phyloP scores from a whole-genome alignment of 331 rosid genomes.

The Acacia concinna region DNA sequence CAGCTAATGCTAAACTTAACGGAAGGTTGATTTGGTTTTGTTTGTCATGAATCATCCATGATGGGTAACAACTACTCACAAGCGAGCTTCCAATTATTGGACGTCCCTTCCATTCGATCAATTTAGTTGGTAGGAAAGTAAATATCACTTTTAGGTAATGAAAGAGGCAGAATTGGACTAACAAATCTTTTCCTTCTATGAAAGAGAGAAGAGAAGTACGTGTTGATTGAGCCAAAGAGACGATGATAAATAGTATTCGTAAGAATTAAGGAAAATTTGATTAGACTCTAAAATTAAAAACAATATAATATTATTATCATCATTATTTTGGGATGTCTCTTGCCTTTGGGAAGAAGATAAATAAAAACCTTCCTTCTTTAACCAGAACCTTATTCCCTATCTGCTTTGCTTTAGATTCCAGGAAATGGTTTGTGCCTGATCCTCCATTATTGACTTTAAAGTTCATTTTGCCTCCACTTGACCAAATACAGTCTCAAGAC shows the following conservation, averaged over 20 bases:
- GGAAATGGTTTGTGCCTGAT: not conserved
- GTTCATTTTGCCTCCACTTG: not conserved
- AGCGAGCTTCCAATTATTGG: constrained; percentile 10
- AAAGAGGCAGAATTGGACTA: not conserved
- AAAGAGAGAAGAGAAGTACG: not conserved
- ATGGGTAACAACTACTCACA: not conserved
- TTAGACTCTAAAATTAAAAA: not conserved
- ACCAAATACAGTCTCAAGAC: not conserved
- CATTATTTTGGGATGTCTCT: not conserved
- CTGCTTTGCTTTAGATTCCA: not conserved
- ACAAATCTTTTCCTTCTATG: not conserved
- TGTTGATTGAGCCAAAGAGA: not conserved
- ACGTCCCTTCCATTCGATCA: not conserved
- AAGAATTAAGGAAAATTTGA: no score
- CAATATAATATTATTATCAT: not conserved
- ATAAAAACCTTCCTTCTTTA: not conserved
- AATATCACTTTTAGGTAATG: not conserved
- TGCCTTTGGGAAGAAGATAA: constrained; percentile 20
- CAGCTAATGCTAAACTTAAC: constrained; percentile 8
- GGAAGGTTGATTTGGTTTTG: not conserved
- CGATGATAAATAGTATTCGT: not conserved
- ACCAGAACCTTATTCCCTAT: constrained; percentile 22
- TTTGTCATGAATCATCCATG: not conserved
- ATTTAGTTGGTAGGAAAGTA: not conserved
- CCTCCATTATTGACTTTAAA: not conserved